Base-by-base conservation (phyloP, 2,329 filamentous ascomycete species). In the Aspergillus aculeatinus region DNA sequence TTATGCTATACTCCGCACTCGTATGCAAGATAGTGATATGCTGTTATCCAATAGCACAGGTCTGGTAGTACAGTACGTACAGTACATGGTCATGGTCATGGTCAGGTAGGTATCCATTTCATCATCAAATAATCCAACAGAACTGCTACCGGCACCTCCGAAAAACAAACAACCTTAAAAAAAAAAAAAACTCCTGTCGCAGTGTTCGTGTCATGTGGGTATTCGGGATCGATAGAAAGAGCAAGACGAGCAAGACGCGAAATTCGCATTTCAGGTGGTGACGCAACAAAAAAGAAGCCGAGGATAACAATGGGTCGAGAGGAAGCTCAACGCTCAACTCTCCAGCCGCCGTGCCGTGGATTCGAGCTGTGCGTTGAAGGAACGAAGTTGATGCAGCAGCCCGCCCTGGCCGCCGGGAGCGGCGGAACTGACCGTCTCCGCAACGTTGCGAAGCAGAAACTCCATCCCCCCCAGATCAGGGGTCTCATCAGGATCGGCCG, bases 351-450 rank as follows among this genome's bases (percentile, higher is more conserved):
- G 67, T 23, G 68, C 72, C 48, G 74, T 69, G 49, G 62, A 67
- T 62, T 81, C 78, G 21, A 81, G 70, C 63, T 77, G 75, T 29
- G 70, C 70, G 64, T 81, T 81, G 63, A 81, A 80, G 2, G 65
- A 63, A 53, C 71, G 74, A 33, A 80, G 72, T 58, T 74, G 77
- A 50, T 74, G 68, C 54, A 81, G 63, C 6, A 80, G 64, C 19
- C 79, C 79, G 5, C 78, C 78, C 14, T 75, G 70, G 14, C 72
- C 68, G 23, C 74, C 74, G 23, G 74, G 72, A 9, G 72, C 76
- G 1, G 62, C 66, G 42, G 72, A 74, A 64, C 78, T 80, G 29
- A 80, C 77, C 44, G 74, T 70, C 50, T 75, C 71, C 21, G 75
- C 76, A 14, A 79, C 72, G 16, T 66, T 76, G 51, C 77, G 77